Conservation (phyloP, 176 grass and related monocot species). For the Aegilops speltoides region DNA sequence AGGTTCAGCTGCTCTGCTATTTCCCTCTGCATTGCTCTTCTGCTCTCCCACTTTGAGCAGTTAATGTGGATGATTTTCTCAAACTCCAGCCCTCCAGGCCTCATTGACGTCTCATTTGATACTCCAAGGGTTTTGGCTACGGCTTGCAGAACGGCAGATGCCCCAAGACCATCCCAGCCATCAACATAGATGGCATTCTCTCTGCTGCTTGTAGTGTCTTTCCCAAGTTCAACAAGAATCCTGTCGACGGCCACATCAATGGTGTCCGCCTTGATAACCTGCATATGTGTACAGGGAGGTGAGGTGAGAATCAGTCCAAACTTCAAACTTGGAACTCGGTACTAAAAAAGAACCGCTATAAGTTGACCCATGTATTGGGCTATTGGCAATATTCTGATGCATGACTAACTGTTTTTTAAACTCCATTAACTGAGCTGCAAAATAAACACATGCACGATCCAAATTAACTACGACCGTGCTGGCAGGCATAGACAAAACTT, state of each 20-base stretch:
- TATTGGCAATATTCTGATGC: too few species aligned
- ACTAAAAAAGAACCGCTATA: too few species aligned
- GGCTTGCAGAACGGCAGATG: not conserved
- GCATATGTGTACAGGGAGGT: not conserved
- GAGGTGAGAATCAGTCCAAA: not conserved
- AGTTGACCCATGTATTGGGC: too few species aligned
- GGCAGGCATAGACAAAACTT: too few species aligned
- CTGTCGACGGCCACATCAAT: not conserved
- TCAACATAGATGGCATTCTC: not conserved
- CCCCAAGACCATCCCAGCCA: not conserved
- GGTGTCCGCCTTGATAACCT: not conserved
- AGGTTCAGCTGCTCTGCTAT: not conserved
- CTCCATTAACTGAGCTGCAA: too few species aligned
- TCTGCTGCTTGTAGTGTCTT: not conserved
- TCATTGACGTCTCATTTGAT: fast-evolving
- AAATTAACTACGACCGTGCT: too few species aligned
- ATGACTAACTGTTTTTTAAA: too few species aligned
- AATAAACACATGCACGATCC: too few species aligned
- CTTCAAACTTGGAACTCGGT: not conserved
- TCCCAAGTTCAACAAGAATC: not conserved
- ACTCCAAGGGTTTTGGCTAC: not conserved
- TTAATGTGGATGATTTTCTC: not conserved
- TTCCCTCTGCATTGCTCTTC: not conserved
- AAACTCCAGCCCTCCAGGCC: not conserved
- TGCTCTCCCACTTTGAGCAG: not conserved